phyloP scores from a whole-genome alignment of 1,284 basidiomycete species.

The Sporisorium scitamineum region DNA sequence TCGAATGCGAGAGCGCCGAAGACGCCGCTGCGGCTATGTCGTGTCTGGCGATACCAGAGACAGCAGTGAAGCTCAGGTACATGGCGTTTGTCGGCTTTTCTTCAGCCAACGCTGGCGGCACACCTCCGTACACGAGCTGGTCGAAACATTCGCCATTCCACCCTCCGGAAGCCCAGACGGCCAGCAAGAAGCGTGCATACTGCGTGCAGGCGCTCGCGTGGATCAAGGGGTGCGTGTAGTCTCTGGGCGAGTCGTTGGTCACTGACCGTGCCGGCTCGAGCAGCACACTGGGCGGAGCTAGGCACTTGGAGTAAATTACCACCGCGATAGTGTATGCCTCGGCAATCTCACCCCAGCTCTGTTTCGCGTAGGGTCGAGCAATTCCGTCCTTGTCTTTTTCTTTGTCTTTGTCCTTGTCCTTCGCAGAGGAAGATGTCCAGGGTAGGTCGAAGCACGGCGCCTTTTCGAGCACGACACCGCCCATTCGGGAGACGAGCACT shows the following conservation, averaged over 20 bases:
- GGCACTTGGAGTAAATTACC: slow-evolving; percentile 65
- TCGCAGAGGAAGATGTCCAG: slow-evolving; percentile 33
- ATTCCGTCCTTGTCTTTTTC: slow-evolving; percentile 57
- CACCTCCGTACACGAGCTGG: slow-evolving; percentile 66
- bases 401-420: slow-evolving; percentile 57
- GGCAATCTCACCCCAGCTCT: slow-evolving; percentile 63
- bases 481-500: slow-evolving; percentile 60
- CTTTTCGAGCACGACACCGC: slow-evolving; percentile 60
- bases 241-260: slow-evolving; percentile 63
- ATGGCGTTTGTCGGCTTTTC: slow-evolving; percentile 46
- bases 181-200: slow-evolving; percentile 65
- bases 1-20: slow-evolving; percentile 57
- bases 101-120: slow-evolving; percentile 61
- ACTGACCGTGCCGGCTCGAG: slow-evolving; percentile 57
- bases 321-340: slow-evolving; percentile 66
- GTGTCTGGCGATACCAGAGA: slow-evolving; percentile 57
- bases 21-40: slow-evolving; percentile 62
- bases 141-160: slow-evolving; percentile 68
- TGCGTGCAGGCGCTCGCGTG: slow-evolving; percentile 63
- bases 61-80: slow-evolving; percentile 53
- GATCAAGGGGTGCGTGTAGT: slow-evolving; percentile 67
- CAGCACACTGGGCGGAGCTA: slow-evolving; percentile 63
- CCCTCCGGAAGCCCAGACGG: slow-evolving; percentile 64
- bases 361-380: slow-evolving; percentile 41
- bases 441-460: slow-evolving; percentile 56